Evolutionary conservation across 2,329 filamentous ascomycete genomes (phyloP).

Genomic region (Scedosporium aurantiacum): DNA sequence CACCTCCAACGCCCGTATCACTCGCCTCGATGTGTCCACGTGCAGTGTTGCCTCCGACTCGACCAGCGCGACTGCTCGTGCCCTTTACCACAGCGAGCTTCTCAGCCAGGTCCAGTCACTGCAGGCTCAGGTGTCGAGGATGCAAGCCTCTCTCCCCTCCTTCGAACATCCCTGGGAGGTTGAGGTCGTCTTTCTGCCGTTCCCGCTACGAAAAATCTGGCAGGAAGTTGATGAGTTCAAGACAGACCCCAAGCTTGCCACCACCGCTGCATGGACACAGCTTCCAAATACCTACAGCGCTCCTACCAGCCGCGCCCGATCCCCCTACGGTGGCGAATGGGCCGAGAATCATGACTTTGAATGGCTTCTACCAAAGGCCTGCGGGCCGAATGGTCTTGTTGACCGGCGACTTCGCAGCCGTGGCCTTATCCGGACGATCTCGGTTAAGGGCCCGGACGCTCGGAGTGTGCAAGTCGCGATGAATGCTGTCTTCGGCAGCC

Average conservation of each 20-base stretch:
- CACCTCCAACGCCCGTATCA: constrained; percentile 23
- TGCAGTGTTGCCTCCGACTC: constrained; percentile 35
- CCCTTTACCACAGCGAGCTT: constrained; percentile 33
- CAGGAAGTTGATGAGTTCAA: constrained; percentile 37
- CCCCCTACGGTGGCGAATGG: constrained; percentile 38
- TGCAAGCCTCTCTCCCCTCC: constrained; percentile 50
- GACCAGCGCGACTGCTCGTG: constrained; percentile 28
- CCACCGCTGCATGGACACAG: constrained; percentile 44
- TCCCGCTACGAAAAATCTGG: constrained; percentile 48
- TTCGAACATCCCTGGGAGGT: constrained; percentile 57
- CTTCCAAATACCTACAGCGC: constrained; percentile 36
- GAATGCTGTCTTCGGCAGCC: constrained; percentile 46
- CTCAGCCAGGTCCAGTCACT: constrained; percentile 38
- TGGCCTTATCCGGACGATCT: constrained; percentile 56
- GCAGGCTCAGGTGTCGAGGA: constrained; percentile 37
- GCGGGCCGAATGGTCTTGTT: constrained; percentile 48
- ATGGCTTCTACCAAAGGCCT: constrained; percentile 60
- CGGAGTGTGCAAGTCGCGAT: constrained; percentile 57
- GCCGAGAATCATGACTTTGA: constrained; percentile 36
- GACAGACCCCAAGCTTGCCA: constrained; percentile 18
- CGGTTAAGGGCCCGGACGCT: constrained; percentile 51
- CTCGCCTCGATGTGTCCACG: constrained; percentile 30
- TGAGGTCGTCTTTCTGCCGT: constrained; percentile 67
- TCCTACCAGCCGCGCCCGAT: constrained; percentile 33
- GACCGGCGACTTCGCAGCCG: constrained; percentile 65